These are phyloP conservation scores for Vachellia pachyceras DNA, from an alignment of 306 rosid genomes.

Conservation along the genomic window DNA sequence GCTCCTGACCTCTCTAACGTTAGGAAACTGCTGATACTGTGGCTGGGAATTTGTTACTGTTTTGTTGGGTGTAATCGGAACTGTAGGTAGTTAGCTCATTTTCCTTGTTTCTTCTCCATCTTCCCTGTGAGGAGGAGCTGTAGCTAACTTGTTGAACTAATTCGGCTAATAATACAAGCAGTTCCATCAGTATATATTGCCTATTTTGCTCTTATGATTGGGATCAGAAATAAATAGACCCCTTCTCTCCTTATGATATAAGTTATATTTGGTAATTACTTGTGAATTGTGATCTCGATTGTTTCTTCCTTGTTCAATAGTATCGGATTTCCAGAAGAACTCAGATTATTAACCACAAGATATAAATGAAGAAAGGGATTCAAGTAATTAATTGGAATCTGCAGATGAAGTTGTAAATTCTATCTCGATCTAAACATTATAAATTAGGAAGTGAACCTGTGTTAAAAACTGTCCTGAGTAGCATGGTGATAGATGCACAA, in stretches of 20 bases:
- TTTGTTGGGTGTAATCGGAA: too few species aligned
- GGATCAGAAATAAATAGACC: neutral
- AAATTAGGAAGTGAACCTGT: neutral
- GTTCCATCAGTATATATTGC: too few species aligned
- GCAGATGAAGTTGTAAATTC: neutral
- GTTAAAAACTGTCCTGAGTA: neutral
- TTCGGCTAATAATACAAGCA: too few species aligned
- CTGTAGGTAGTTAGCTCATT: too few species aligned
- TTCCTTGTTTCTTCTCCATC: too few species aligned
- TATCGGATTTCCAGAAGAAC: neutral
- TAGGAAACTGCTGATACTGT: too few species aligned
- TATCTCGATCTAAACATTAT: neutral
- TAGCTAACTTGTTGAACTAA: too few species aligned
- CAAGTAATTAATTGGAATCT: neutral
- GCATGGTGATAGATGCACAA: neutral
- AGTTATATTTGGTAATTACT: neutral
- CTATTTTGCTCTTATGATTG: slow-evolving; percentile 35
- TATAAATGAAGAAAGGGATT: neutral
- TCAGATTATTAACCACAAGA: neutral
- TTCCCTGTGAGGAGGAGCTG: too few species aligned
- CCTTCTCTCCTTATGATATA: neutral
- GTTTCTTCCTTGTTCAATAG: neutral
- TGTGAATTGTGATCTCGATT: neutral
- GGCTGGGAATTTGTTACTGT: too few species aligned
- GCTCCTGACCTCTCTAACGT: too few species aligned